Percentiles rank a stretch among this genome's conserved stretches.
Evolutionary conservation across 495 filamentous ascomycete species (phyloP).

Genomic region (Xylaria bambusicola): DNA sequence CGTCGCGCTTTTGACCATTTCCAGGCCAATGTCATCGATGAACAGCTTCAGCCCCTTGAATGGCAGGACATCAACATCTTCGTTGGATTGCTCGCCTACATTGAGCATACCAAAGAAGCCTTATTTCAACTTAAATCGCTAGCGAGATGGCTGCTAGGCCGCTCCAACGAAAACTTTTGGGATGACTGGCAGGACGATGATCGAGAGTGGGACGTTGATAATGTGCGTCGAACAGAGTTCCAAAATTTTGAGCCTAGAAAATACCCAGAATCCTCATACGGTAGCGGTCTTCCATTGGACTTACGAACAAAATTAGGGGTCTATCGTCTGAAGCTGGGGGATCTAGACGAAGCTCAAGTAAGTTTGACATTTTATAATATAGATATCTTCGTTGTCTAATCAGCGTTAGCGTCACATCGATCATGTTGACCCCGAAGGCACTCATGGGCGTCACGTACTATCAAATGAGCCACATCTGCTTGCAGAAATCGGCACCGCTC

Average conservation of each 20-base stretch:
- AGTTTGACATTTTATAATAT: conserved; percentile 23
- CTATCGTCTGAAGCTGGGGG: conserved; percentile 69
- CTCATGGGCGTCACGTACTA: conserved; percentile 18
- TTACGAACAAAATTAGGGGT: conserved; percentile 83
- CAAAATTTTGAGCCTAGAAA: conserved; percentile 53
- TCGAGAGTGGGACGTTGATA: conserved; percentile 83
- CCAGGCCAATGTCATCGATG: conserved; percentile 40
- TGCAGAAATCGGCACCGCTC: conserved; percentile 29
- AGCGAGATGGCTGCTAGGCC: conserved; percentile 79
- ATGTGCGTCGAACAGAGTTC: conserved; percentile 64
- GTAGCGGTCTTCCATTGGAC: conserved; percentile 75
- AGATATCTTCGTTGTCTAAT: conserved; percentile 12
- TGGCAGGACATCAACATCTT: conserved; percentile 88
- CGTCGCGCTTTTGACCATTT: conserved; percentile 58
- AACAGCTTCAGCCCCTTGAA: conserved; percentile 59
- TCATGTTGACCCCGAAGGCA: conserved; percentile 27
- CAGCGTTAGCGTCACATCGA: conserved; percentile 33
- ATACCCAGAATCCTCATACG: conserved; percentile 65
- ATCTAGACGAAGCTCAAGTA: conserved; percentile 77
- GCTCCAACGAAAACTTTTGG: conserved; percentile 76
- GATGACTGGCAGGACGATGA: conserved; percentile 76
- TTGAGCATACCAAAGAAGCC: conserved; percentile 62
- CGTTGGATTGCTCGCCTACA: conserved; percentile 70
- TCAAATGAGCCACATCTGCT: conserved; percentile 28
- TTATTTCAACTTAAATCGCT: conserved; percentile 67